Evolutionary conservation across 1,139 yeast species (phyloP), one percentile per base, ranked within the genome.

Genomic region (Debaryomyces singareniensis): DNA sequence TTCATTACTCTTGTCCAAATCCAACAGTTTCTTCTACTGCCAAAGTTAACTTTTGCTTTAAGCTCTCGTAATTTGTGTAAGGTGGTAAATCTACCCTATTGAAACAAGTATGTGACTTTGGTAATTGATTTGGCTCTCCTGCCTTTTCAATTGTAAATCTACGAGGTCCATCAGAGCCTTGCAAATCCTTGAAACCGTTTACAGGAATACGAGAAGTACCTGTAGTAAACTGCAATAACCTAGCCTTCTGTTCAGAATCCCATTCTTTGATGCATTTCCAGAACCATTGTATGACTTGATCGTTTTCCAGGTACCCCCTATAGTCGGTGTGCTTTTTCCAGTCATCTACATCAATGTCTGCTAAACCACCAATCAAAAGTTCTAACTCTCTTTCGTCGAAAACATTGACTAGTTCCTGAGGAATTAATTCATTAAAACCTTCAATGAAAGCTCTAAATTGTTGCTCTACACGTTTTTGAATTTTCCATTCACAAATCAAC

Each of bases 151-250:
- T 89, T 5, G 98, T 91, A 56, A 93, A 93, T 52, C 97, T 76
- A 68, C 98, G 83, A 32, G 98, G 98, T 35, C 98, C 98, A 61
- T 91, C 98, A 13, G 95, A 83, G 40, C 98, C 99, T 62, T 91
- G 98, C 46, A 91, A 70, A 61, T 91, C 99, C 59, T 91, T 91
- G 68, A 91, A 91, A 25, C 99, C 99, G 58, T 91, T 91, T 42
- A 91, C 98, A 3, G 99, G 99, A 36, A 93, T 89, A 65, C 99
- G 83, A 15, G 96, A 86, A 2, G 98, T 91, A 68, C 99, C 99
- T 1, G 99, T 91, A 13, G 97, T 89, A 53, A 91, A 91, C 61
- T 93, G 98, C 48, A 91, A 68, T 51, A 91, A 68, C 58, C 98
- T 77, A 2, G 97, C 95, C 59, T 89, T 84, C 57, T 89, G 96